Base-by-base conservation (phyloP, 2,329 filamentous ascomycete species). In the Arthroderma uncinatum region DNA sequence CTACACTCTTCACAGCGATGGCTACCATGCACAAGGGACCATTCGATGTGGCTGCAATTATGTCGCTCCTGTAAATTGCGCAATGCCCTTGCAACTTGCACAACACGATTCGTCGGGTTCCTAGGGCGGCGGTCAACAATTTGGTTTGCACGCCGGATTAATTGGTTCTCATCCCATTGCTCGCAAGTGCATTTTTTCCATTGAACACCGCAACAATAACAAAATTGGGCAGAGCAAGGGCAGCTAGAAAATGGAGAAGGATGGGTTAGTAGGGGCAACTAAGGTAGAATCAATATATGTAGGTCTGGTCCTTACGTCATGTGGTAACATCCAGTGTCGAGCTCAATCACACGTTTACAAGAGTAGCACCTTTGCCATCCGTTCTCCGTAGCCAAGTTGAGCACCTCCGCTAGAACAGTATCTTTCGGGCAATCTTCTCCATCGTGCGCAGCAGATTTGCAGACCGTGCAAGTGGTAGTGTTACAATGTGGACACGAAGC, bases 311-410 rank as follows among this genome's bases (percentile, higher is more conserved):
- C 77, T 64, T 61, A 83, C 80, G 60, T 79, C 2, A 83, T 83
- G 54, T 83, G 81, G 54, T 78, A 71, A 59, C 81, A 83, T 1
- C 81, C 81, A 0, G 36, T n/a, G 0, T 64, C 30, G 0, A 81
- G 66, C 65, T 82, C 79, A 0, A 84, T 71, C 10, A 83, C 34
- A 0, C 69, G 58, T 1, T 60, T 62, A 61, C 81, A 84, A 0
- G 60, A 57, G 2, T 63, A 65, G 58, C 81, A 84, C 1, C 74
- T 68, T 64, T 79, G 75, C 81, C 81, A 84, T 0, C 73, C 71
- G 2, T 78, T 66, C 2, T 70, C 58, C 0, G 61, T 57, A 0
- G 78, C 79, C 0, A 76, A 50, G 0, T 64, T 56, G 0, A 81
- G 61, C 0, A 80, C 57, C 36, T 73, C 62, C 53, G 77, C 67